These are phyloP conservation scores for Telfairia occidentalis DNA, from an alignment of 331 rosid species.

Conservation along the genomic window DNA sequence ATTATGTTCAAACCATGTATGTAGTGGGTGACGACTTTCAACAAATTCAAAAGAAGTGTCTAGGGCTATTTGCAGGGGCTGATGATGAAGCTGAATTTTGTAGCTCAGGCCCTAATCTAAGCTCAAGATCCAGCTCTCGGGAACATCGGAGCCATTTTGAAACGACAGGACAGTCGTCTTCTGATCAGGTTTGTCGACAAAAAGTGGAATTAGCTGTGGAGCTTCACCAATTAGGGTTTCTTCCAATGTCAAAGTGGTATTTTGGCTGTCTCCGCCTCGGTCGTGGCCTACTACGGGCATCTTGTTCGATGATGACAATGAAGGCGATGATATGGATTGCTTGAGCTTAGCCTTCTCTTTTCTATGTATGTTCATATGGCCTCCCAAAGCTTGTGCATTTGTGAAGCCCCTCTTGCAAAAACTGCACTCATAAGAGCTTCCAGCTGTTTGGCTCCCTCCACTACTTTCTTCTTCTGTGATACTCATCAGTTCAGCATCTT, in stretches of 20 bases:
- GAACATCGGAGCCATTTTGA: neutral
- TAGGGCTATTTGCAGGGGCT: neutral
- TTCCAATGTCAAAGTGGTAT: neutral
- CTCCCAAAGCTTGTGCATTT: slow-evolving; percentile 19
- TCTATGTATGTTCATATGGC: slow-evolving; percentile 16
- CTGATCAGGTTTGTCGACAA: neutral
- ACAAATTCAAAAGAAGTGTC: slow-evolving; percentile 12
- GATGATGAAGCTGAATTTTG: neutral
- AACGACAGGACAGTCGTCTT: neutral
- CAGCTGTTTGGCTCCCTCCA: neutral
- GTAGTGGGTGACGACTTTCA: neutral
- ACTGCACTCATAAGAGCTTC: slow-evolving; percentile 9
- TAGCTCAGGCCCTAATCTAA: slow-evolving; percentile 13
- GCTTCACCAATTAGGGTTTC: slow-evolving; percentile 3
- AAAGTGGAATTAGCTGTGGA: slow-evolving; percentile 12
- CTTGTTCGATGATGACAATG: neutral
- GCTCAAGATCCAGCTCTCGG: slow-evolving; percentile 19
- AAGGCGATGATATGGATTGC: neutral
- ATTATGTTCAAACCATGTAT: neutral
- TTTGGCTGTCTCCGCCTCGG: neutral
- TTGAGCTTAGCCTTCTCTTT: slow-evolving; percentile 17
- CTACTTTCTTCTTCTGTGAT: neutral
- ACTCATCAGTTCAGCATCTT: neutral
- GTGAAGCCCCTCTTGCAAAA: slow-evolving; percentile 17
- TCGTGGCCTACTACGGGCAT: neutral